Evolutionary conservation across 306 rosid species (phyloP), one percentile per base, ranked within the genome.

Genomic region (Casuarina cunninghamiana): DNA sequence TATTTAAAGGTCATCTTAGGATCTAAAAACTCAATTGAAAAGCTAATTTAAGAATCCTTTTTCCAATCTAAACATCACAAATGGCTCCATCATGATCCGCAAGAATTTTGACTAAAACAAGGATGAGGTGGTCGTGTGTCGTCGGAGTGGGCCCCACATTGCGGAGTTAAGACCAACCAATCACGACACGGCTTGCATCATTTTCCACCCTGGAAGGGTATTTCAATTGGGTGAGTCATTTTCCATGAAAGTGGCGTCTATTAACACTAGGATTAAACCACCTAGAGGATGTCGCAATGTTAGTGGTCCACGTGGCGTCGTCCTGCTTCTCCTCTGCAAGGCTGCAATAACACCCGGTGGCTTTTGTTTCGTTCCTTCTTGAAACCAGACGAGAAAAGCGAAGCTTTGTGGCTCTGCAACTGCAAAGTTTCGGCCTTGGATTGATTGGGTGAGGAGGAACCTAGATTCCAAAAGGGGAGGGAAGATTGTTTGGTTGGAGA

Each of bases 191-290:
- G 13, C 3, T 10, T 48, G 51, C 13, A 3, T 48, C 51, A 48
- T 48, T 48, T 48, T 48, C 50, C 51, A 48, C 51, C 1, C 32
- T 26, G 32, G 32, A 26, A 26, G 32, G 32, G 32, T 26, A 26
- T 26, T 26, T 26, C 32, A 26, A 26, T 26, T 26, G 32, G 32
- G 32, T 26, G 32, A 26, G 32, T 26, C 32, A 26, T 26, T 26
- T 26, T 26, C 32, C 32, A 26, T 26, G 32, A 26, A 26, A 26
- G 32, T 26, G 32, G 32, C 32, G 32, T 26, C 32, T 26, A 26
- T 53, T 26, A 58, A 26, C 87, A 72, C 74, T 76, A 66, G 87
- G 77, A 60, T 65, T 32, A 80, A 53, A 72, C 73, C 86, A 83
- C 77, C 66, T 35, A 53, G n/a, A 51, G 0, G 4, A 16, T 26